These are phyloP conservation scores for Chlamydomonas sp. DNA, from an alignment of 139 green algal species.

Conservation along the genomic window DNA sequence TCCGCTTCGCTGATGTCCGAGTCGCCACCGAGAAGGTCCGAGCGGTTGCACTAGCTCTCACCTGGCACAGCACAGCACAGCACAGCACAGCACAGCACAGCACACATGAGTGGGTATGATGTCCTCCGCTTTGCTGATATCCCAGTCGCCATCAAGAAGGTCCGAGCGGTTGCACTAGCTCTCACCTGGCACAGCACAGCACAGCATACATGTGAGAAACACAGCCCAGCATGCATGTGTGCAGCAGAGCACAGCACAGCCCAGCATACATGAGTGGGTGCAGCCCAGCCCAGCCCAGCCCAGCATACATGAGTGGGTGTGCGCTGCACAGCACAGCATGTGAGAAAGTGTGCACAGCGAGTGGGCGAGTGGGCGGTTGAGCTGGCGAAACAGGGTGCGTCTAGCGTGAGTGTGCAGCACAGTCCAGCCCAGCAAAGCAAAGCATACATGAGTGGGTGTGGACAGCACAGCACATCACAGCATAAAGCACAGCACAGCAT, in stretches of 20 bases:
- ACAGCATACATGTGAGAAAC: slow-evolving; percentile 78
- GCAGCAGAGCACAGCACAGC: slow-evolving; percentile 55
- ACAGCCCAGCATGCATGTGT: slow-evolving; percentile 51
- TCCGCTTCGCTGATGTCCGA: slow-evolving; percentile 54
- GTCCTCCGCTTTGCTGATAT: slow-evolving; percentile 55
- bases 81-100: too few species aligned
- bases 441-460: too few species aligned
- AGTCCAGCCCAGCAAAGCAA: too few species aligned
- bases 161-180: slow-evolving; percentile 65
- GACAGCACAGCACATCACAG: too few species aligned
- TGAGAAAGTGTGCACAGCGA: too few species aligned
- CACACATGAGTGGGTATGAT: slow-evolving; percentile 59
- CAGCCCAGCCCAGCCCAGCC: too few species aligned
- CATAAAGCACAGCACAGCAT: too few species aligned
- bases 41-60: slow-evolving; percentile 65
- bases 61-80: slow-evolving; percentile 63
- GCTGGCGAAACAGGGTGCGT: too few species aligned
- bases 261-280: too few species aligned
- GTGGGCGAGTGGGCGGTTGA: too few species aligned
- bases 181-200: slow-evolving; percentile 61
- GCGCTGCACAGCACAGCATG: too few species aligned
- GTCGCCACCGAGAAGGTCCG: slow-evolving; percentile 74
- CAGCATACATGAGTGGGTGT: slow-evolving; percentile 63
- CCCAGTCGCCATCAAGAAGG: slow-evolving; percentile 73
- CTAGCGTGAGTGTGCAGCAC: too few species aligned